phyloP scores from a whole-genome alignment of 78 protist species.

The Isochrysis galbana region DNA sequence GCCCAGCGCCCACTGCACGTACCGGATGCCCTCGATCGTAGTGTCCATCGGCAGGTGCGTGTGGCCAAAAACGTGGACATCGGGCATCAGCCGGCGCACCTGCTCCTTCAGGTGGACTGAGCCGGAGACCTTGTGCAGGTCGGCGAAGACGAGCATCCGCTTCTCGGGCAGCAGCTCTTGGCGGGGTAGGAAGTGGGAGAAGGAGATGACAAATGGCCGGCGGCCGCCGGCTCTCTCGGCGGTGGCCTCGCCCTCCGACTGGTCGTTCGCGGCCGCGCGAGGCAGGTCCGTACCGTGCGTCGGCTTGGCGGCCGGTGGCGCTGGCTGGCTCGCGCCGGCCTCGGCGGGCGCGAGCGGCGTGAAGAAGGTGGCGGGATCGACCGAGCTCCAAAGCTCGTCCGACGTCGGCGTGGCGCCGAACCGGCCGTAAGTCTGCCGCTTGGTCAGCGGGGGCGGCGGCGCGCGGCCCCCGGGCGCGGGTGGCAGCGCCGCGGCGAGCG shows the following conservation, averaged over 20 bases:
- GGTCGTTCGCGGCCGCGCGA: not conserved
- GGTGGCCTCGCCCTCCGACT: no score
- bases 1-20: not conserved
- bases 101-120: not conserved
- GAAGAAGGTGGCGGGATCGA: not conserved
- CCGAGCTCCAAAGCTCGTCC: not conserved
- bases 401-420: not conserved
- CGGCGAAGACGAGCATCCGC: not conserved
- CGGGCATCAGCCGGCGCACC: not conserved
- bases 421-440: not conserved
- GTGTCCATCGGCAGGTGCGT: not conserved
- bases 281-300: not conserved
- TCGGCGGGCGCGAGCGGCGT: not conserved
- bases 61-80: not conserved
- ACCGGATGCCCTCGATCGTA: not conserved
- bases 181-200: constrained; percentile 16
- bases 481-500: not conserved
- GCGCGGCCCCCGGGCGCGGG: not conserved
- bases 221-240: not conserved
- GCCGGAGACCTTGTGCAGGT: not conserved
- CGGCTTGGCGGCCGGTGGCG: not conserved
- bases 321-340: not conserved
- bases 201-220: not conserved
- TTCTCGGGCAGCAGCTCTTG: not conserved
- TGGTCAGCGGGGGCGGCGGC: not conserved